Conservation (phyloP, 331 rosid species). For the Malus hybrid region DNA sequence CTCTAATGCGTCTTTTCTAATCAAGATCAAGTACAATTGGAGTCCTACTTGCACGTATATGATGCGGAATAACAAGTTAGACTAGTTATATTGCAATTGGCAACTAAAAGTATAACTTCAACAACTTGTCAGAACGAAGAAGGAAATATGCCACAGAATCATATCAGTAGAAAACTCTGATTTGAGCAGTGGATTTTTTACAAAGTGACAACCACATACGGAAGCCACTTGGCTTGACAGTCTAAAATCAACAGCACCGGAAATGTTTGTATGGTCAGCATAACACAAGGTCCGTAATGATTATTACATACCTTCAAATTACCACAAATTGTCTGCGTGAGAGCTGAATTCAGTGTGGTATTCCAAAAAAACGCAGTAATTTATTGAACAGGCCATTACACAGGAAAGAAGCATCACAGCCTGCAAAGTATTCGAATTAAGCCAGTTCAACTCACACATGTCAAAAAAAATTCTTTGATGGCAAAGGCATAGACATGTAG, state of each 20-base stretch:
- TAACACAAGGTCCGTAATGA: not conserved
- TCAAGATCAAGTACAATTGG: not conserved
- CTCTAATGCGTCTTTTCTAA: not conserved
- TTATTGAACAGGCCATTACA: constrained; percentile 53
- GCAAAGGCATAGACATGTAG: too few relatives aligned
- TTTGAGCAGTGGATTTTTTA: too few relatives aligned
- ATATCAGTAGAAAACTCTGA: too few relatives aligned
- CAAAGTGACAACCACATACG: not conserved
- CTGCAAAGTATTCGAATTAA: constrained; percentile 34
- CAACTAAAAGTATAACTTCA: too few relatives aligned
- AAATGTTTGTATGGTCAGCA: not conserved
- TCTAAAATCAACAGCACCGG: not conserved
- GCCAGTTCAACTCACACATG: not conserved
- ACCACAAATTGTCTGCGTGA: constrained; percentile 76
- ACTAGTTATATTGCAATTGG: too few relatives aligned
- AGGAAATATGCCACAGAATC: too few relatives aligned
- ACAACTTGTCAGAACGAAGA: too few relatives aligned
- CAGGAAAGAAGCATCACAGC: constrained; percentile 65
- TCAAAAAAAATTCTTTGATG: constrained; percentile 1
- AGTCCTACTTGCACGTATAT: not conserved
- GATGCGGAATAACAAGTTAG: not conserved
- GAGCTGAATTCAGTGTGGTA: constrained; percentile 71
- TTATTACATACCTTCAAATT: constrained; percentile 46
- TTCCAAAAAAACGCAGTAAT: constrained; percentile 67
- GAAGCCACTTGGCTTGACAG: not conserved